These are phyloP conservation scores for Entoloma clypeatum DNA, from an alignment of 1,284 basidiomycete genomes.

Conservation along the genomic window DNA sequence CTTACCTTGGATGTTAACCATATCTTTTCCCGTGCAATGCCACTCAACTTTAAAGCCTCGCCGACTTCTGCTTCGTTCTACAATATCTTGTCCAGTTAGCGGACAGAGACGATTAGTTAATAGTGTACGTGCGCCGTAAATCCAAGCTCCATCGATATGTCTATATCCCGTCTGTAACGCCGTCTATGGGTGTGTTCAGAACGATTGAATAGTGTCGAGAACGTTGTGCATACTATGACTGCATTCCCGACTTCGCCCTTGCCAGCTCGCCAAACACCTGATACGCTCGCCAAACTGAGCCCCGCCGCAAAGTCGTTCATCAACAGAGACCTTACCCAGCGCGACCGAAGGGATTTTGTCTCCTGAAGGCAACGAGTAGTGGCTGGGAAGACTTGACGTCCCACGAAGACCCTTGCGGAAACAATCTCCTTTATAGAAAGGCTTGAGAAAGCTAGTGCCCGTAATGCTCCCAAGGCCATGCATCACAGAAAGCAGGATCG, in stretches of 20 bases:
- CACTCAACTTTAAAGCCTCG: slow-evolving; percentile 54
- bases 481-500: slow-evolving; percentile 11
- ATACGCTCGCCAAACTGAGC: background rate
- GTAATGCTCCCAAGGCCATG: slow-evolving; percentile 10
- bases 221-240: slow-evolving; percentile 8
- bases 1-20: slow-evolving; percentile 58
- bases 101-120: slow-evolving; percentile 1
- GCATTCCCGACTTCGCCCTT: slow-evolving; percentile 13
- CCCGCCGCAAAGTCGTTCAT: background rate
- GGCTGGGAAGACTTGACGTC: slow-evolving; percentile 1
- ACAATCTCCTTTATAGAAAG: slow-evolving; percentile 1
- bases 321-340: slow-evolving; percentile 10
- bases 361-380: slow-evolving; percentile 15
- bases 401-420: slow-evolving; percentile 10
- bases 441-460: background rate
- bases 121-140: slow-evolving; percentile 46
- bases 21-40: slow-evolving; percentile 59
- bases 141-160: slow-evolving; percentile 77
- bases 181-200: slow-evolving; percentile 28
- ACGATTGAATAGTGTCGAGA: background rate
- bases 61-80: slow-evolving; percentile 79
- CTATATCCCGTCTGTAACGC: slow-evolving; percentile 61
- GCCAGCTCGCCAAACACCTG: slow-evolving; percentile 15
- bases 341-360: slow-evolving; percentile 18
- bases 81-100: slow-evolving; percentile 1